Conservation (phyloP, 345 rosid species). For the Anastatica hierochuntica region DNA sequence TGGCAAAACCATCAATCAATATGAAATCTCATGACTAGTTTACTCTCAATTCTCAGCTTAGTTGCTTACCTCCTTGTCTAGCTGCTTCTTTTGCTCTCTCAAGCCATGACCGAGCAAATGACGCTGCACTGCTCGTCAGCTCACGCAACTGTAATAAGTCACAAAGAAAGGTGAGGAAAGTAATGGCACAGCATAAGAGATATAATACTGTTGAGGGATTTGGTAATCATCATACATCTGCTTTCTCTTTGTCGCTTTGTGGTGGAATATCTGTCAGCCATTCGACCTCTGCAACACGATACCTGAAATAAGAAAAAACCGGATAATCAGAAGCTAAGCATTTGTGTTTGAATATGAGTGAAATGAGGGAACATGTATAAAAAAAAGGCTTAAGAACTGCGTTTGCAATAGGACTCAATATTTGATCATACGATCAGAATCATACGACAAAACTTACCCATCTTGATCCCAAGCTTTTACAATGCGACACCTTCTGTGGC, state of each 20-base stretch:
- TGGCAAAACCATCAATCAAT: not conserved
- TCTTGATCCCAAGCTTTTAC: constrained; percentile 85
- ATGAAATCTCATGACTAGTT: too few relatives aligned
- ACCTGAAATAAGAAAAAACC: constrained; percentile 33
- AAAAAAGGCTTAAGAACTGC: not conserved
- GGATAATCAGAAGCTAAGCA: not conserved
- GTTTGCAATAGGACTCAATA: not conserved
- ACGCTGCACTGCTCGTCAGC: constrained; percentile 47
- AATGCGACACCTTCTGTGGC: constrained; percentile 72
- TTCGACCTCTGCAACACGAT: constrained; percentile 87
- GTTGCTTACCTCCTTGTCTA: constrained; percentile 40
- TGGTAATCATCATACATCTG: too few relatives aligned
- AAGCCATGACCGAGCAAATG: constrained; percentile 64
- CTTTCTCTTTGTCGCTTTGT: constrained; percentile 32
- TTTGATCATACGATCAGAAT: not conserved
- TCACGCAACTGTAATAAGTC: constrained; percentile 56
- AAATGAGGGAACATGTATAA: not conserved
- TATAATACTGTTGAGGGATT: too few relatives aligned
- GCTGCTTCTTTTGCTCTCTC: constrained; percentile 57
- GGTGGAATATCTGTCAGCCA: constrained; percentile 75
- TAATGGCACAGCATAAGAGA: not conserved
- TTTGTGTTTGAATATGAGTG: not conserved
- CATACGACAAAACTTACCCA: constrained; percentile 53
- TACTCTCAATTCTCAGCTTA: too few relatives aligned
- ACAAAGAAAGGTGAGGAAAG: not conserved